Evolutionary conservation across 2,329 filamentous ascomycete genomes (phyloP).

Genomic region (Aphanocladium album): DNA sequence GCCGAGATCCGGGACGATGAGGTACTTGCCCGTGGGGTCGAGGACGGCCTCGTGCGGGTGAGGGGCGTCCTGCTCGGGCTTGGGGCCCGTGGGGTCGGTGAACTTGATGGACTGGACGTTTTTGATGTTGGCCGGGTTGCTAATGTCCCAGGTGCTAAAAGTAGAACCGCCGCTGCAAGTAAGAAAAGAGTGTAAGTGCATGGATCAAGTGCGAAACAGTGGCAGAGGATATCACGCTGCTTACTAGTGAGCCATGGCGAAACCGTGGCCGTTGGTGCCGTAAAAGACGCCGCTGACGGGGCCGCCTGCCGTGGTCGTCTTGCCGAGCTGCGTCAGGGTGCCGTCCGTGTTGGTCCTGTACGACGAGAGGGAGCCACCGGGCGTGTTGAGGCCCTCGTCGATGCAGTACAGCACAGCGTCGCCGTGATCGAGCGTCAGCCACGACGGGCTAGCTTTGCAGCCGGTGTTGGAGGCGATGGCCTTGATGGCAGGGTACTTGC

Average conservation of each 20-base stretch:
- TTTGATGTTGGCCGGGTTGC: slow-evolving; percentile 31
- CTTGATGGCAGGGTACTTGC: slow-evolving; percentile 31
- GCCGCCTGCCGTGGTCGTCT: slow-evolving; percentile 30
- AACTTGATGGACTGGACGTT: slow-evolving; percentile 36
- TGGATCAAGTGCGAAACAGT: neutral
- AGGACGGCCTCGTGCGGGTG: slow-evolving; percentile 62
- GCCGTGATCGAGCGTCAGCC: slow-evolving; percentile 52
- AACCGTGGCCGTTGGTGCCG: slow-evolving; percentile 31
- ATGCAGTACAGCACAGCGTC: slow-evolving; percentile 52
- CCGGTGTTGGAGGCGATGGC: slow-evolving; percentile 37
- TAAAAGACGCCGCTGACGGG: slow-evolving; percentile 42
- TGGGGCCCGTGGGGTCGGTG: slow-evolving; percentile 32
- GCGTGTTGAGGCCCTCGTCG: slow-evolving; percentile 48
- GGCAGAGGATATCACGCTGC: slow-evolving; percentile 20
- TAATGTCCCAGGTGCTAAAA: slow-evolving; percentile 41
- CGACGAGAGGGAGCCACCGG: slow-evolving; percentile 45
- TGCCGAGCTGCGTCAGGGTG: slow-evolving; percentile 33
- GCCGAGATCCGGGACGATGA: slow-evolving; percentile 62
- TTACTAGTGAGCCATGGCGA: slow-evolving; percentile 44
- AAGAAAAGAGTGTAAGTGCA: neutral
- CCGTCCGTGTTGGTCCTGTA: slow-evolving; percentile 35
- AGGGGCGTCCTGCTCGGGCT: slow-evolving; percentile 49
- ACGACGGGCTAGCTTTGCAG: slow-evolving; percentile 53
- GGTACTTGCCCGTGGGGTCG: slow-evolving; percentile 59
- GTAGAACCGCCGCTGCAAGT: slow-evolving; percentile 32